Evolutionary conservation across 495 filamentous ascomycete genomes (phyloP).

Genomic region (Venustampulla echinocandica): DNA sequence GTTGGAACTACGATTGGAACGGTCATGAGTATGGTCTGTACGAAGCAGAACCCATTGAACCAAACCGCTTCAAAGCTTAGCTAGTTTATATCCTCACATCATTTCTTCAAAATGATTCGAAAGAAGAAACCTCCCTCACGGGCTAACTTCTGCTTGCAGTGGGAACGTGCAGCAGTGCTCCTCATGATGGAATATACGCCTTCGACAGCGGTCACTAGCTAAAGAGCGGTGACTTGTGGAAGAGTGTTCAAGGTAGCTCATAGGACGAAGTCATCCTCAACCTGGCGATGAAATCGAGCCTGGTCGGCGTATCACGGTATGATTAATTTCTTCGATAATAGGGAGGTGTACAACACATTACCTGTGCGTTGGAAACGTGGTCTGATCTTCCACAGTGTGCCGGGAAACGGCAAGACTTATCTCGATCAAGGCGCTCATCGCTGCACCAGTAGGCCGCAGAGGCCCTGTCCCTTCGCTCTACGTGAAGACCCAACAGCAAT

Average conservation of each 20-base stretch:
- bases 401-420: conserved; percentile 60
- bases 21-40: background rate
- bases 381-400: conserved; percentile 48
- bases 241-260: conserved; percentile 38
- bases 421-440: conserved; percentile 55
- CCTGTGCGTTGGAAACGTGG: conserved; percentile 57
- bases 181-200: conserved; percentile 55
- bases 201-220: conserved; percentile 50
- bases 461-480: conserved; percentile 40
- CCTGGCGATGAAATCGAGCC: conserved; percentile 44
- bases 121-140: background rate
- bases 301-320: conserved; percentile 53
- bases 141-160: conserved; percentile 10
- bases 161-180: conserved; percentile 33
- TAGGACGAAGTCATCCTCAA: conserved; percentile 60
- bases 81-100: no score
- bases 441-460: conserved; percentile 32
- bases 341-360: conserved; percentile 43
- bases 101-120: no score
- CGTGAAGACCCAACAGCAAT: conserved; percentile 38
- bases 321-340: conserved; percentile 45
- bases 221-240: conserved; percentile 48
- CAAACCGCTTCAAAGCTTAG: no score
- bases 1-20: background rate
- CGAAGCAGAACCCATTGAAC: no score